Percentiles rank a stretch among this genome's conserved stretches.
These are phyloP conservation scores for Microcyclospora pomicola DNA, from an alignment of 2,329 filamentous ascomycete genomes.

Conservation along the genomic window DNA sequence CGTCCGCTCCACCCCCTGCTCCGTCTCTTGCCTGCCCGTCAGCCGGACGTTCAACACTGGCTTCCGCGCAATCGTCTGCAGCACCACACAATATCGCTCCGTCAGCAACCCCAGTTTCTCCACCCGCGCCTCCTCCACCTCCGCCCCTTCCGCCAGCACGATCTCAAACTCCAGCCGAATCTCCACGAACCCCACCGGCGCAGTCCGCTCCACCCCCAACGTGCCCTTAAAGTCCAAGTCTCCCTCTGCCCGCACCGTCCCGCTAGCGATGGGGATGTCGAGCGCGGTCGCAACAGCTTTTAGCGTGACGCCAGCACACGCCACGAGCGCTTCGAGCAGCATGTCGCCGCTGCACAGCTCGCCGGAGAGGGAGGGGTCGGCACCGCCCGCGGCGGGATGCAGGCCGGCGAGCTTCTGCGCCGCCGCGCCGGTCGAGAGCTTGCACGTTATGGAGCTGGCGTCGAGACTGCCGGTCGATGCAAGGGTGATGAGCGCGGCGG, in stretches of 20 bases:
- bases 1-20: conserved; percentile 17
- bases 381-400: conserved; percentile 35
- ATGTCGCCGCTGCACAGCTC: conserved; percentile 38
- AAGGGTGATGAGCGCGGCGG: conserved; percentile 33
- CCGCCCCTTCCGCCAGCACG: conserved; percentile 23
- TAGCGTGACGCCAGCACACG: conserved; percentile 38
- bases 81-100: conserved; percentile 36
- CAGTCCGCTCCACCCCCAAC: conserved; percentile 33
- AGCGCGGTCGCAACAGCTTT: conserved; percentile 38
- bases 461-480: conserved; percentile 32
- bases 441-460: conserved; percentile 33
- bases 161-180: conserved; percentile 33
- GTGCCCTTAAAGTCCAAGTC: conserved; percentile 38
- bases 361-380: conserved; percentile 29
- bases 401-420: conserved; percentile 32
- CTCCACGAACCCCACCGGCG: conserved; percentile 35
- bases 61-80: conserved; percentile 28
- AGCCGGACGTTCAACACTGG: conserved; percentile 23
- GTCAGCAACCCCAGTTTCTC: conserved; percentile 35
- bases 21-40: conserved; percentile 14
- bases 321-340: conserved; percentile 37
- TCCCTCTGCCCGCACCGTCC: conserved; percentile 31
- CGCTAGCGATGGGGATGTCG: conserved; percentile 29
- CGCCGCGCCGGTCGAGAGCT: conserved; percentile 31
- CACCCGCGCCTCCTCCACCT: conserved; percentile 29